Evolutionary conservation across 176 grass and related monocot genomes (phyloP).

Genomic region (Cymbopogon citratus): DNA sequence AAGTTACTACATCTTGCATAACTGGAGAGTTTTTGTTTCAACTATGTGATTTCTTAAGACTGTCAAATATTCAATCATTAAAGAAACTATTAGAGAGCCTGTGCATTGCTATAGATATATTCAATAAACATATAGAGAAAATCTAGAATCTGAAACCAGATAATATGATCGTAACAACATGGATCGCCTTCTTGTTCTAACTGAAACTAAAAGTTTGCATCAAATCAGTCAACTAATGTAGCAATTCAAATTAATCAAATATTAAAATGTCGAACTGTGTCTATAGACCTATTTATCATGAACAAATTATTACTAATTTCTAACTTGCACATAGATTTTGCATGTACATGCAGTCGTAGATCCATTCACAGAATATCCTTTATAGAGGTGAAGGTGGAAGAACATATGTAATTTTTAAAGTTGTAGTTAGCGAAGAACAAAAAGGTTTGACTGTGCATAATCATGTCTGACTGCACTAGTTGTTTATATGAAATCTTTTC

Average conservation of each 20-base stretch:
- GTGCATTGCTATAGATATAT: background rate
- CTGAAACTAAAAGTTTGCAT: background rate
- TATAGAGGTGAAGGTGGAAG: background rate
- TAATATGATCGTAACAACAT: background rate
- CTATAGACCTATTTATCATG: background rate
- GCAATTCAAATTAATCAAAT: background rate
- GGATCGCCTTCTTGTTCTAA: background rate
- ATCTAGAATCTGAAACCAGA: background rate
- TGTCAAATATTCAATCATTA: background rate
- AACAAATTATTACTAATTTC: background rate
- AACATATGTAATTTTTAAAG: background rate
- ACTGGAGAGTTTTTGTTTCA: background rate
- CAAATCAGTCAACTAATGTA: background rate
- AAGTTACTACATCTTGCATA: background rate
- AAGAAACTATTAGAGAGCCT: background rate
- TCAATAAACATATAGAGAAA: background rate
- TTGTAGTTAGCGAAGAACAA: background rate
- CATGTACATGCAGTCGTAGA: background rate
- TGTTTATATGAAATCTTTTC: background rate
- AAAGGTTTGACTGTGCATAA: background rate
- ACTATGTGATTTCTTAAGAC: background rate
- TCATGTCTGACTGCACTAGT: background rate
- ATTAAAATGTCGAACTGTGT: background rate
- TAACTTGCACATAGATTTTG: background rate
- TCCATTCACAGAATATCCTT: background rate